Evolutionary conservation across 2,329 filamentous ascomycete species (phyloP), one percentile per base, ranked within the genome.

Genomic region (Verticillium albo-atrum): DNA sequence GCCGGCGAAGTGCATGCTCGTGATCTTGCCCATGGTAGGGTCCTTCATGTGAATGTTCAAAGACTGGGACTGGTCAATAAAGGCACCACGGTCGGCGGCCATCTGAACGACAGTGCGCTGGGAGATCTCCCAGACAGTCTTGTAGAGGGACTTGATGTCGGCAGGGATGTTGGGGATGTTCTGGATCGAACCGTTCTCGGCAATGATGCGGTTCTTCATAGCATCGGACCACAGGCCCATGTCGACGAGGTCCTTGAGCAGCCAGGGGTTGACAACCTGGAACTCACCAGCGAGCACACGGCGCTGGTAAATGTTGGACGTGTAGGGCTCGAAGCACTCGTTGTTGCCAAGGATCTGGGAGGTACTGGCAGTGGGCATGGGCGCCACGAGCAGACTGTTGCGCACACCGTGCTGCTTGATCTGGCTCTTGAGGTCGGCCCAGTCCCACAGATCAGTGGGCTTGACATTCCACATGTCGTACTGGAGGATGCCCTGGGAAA

Each of bases 131-230:
- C 95, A 99, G 25, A 99, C 95, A 3, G 95, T 99, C 88, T 99
- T 99, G 86, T 99, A 99, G 6, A 99, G 85, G 42, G 89, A 88
- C 82, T 99, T 99, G 82, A 96, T 90, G 68, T 99, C 95, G 32
- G 90, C 86, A 15, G 95, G 94, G 64, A 99, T 97, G 78, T 96
- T 98, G 72, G 94, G 91, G 64, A 99, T 94, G 77, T 95, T 94
- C 77, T 98, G 95, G 59, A 99, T 90, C 23, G 94, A 98, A 66
- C 95, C 95, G 67, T 91, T 91, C 63, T 97, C 94, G 60, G 95
- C 90, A 71, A 99, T 99, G 83, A 99, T 99, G 69, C 95, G 92
- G 83, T 99, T 99, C 89, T 99, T 99, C 95, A 99, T 99, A 80
- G 92, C 92, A 78, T 99, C 94, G 54, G 94, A 97, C 95, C 95